A percentile compares a stretch with the other conserved stretches of the same genome.
phyloP scores from a whole-genome alignment of 352 stramenopile genomes.

The Phytophthora sp. region DNA sequence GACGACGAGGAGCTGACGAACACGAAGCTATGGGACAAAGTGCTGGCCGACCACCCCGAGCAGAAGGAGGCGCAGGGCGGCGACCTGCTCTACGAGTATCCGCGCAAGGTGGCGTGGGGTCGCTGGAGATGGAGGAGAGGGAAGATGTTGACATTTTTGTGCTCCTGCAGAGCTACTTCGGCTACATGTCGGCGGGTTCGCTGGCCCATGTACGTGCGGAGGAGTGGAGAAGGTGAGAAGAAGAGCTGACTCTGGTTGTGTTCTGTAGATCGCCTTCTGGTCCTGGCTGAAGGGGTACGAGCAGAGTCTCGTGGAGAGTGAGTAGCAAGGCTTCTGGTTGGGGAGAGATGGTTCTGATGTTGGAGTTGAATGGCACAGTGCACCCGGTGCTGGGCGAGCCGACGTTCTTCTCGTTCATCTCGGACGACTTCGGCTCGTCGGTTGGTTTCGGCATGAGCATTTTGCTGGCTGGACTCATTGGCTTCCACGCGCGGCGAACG shows the following conservation, averaged over 20 bases:
- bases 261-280: constrained; percentile 83
- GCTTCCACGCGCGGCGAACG: constrained; percentile 82
- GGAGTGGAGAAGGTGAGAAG: background rate
- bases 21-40: constrained; percentile 75
- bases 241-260: background rate
- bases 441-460: constrained; percentile 87
- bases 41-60: constrained; percentile 63
- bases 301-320: constrained; percentile 83
- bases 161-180: constrained; percentile 76
- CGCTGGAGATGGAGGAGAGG: background rate
- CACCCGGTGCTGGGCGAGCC: constrained; percentile 67
- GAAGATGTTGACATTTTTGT: background rate
- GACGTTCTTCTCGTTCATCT: constrained; percentile 84
- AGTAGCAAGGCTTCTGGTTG: constrained; percentile 4
- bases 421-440: constrained; percentile 78
- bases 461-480: constrained; percentile 75
- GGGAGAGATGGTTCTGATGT: background rate
- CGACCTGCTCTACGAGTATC: constrained; percentile 86
- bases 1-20: constrained; percentile 65
- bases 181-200: constrained; percentile 76
- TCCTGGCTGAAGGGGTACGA: constrained; percentile 91
- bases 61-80: constrained; percentile 54
- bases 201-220: constrained; percentile 65
- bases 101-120: constrained; percentile 61
- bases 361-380: constrained; percentile 37